These are phyloP conservation scores for Penicillium corylophilum DNA, from an alignment of 2,329 filamentous ascomycete genomes.

Conservation along the genomic window DNA sequence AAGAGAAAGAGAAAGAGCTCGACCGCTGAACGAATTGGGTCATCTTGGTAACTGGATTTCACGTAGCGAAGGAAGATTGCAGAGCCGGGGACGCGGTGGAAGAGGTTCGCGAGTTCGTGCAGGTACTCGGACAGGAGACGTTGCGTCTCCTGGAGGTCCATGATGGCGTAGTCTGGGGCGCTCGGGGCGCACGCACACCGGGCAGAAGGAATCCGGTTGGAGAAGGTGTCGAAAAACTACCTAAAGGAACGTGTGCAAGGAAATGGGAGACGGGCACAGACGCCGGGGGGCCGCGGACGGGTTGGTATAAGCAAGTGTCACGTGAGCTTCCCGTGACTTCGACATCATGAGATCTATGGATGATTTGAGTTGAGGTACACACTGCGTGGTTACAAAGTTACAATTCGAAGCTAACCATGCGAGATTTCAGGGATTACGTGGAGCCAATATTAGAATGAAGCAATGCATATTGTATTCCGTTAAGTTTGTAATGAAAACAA, in stretches of 20 bases:
- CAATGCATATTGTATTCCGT: slow-evolving; percentile 29
- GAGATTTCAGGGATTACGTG: not conserved
- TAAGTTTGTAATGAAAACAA: slow-evolving; percentile 19
- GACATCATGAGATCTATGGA: not conserved
- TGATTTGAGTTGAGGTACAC: not conserved
- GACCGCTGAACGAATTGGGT: slow-evolving; percentile 88
- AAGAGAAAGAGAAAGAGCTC: slow-evolving; percentile 94
- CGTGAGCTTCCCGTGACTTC: slow-evolving; percentile 5
- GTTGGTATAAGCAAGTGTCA: slow-evolving; percentile 1
- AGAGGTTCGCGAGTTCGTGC: slow-evolving; percentile 60
- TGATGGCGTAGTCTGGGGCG: slow-evolving; percentile 30
- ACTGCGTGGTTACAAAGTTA: not conserved
- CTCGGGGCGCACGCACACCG: slow-evolving; percentile 8
- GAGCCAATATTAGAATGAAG: slow-evolving; percentile 9
- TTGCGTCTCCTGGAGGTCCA: slow-evolving; percentile 59
- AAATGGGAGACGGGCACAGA: not conserved
- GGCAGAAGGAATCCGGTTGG: not conserved
- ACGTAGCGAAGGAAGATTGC: slow-evolving; percentile 94
- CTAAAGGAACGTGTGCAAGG: not conserved
- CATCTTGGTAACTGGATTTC: slow-evolving; percentile 95
- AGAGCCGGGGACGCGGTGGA: slow-evolving; percentile 90
- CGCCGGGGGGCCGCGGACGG: slow-evolving; percentile 4
- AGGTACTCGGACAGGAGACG: slow-evolving; percentile 55
- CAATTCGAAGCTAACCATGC: not conserved
- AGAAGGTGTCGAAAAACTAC: not conserved